Conservation (phyloP, 257 asterid genomes). For the Catharanthus roseus region DNA sequence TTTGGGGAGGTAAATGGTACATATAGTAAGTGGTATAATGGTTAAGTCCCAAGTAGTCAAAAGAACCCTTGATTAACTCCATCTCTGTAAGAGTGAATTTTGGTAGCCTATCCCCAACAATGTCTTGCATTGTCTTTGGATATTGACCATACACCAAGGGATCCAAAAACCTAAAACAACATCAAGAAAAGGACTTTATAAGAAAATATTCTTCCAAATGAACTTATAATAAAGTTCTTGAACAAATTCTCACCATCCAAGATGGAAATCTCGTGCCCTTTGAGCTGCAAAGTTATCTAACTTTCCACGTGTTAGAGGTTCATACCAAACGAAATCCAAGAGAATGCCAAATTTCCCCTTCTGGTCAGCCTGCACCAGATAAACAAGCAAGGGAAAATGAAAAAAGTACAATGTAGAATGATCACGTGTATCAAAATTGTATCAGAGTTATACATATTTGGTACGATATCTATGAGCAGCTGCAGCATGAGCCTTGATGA, state of each 20-base stretch:
- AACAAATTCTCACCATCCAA: constrained; percentile 86
- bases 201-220: no score
- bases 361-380: constrained; percentile 46
- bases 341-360: constrained; percentile 82
- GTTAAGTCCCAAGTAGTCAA: constrained; percentile 74
- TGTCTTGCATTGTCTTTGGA: constrained; percentile 67
- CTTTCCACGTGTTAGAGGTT: constrained; percentile 53
- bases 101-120: constrained; percentile 68
- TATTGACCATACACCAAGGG: constrained; percentile 88
- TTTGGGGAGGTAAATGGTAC: constrained; percentile 38
- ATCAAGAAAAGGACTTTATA: no score
- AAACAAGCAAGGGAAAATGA: no score
- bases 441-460: no score
- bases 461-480: constrained; percentile 69
- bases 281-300: constrained; percentile 67
- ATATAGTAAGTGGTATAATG: constrained; percentile 83
- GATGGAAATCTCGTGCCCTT: constrained; percentile 78
- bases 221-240: no score
- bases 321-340: constrained; percentile 83
- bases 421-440: no score
- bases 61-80: constrained; percentile 69
- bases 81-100: constrained; percentile 59
- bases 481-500: constrained; percentile 59
- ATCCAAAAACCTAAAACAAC: constrained; percentile 60
- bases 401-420: no score